Percentiles rank a stretch among this genome's conserved stretches.
Conservation (phyloP, 257 asterid genomes). For the Primulina eburnea region DNA sequence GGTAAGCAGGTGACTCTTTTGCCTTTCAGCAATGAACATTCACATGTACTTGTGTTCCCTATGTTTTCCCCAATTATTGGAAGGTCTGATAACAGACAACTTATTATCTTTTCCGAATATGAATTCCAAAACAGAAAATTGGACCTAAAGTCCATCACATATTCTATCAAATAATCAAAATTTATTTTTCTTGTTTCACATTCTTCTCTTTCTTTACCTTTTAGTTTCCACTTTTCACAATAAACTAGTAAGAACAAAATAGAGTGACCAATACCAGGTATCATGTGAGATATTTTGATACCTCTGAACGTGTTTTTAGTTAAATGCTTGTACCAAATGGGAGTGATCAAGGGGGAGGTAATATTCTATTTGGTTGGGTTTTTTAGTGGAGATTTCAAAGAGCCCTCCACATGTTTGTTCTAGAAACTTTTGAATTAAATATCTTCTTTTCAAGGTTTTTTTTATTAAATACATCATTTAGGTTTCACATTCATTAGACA, state of each 20-base stretch:
- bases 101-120: slow-evolving; percentile 1
- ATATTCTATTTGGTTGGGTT: too few relatives aligned
- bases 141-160: slow-evolving; percentile 6
- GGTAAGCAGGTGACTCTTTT: slow-evolving; percentile 81
- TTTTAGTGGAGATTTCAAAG: background rate
- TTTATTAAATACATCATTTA: too few relatives aligned
- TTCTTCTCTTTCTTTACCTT: background rate
- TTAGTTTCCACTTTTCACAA: slow-evolving; percentile 5
- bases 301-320: background rate
- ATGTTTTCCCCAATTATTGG: slow-evolving; percentile 2
- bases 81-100: slow-evolving; percentile 9
- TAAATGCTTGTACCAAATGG: background rate
- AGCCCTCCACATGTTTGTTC: background rate
- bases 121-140: slow-evolving; percentile 24
- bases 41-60: background rate
- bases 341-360: background rate
- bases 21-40: slow-evolving; percentile 22
- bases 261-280: slow-evolving; percentile 7
- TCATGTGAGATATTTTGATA: slow-evolving; percentile 8
- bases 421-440: background rate
- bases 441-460: background rate
- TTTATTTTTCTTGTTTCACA: background rate
- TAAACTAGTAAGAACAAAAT: slow-evolving; percentile 7
- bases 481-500: background rate
- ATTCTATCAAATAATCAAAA: slow-evolving; percentile 4